Base-by-base conservation (phyloP, 768 basidiomycete species). In the Naematelia aurantialba region DNA sequence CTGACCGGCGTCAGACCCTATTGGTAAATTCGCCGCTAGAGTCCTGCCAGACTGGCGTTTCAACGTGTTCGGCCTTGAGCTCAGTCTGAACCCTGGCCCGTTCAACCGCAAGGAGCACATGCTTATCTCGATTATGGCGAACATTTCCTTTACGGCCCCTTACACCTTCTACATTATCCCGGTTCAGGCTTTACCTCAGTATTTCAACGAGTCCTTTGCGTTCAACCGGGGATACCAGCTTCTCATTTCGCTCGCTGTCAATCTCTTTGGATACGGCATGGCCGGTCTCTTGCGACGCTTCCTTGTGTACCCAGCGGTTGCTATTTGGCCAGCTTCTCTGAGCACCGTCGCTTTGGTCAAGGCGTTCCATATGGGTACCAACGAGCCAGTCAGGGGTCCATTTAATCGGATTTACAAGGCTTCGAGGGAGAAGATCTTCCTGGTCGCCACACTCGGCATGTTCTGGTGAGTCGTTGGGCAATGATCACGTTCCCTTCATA, bases 211-310 rank as follows among this genome's bases (percentile, higher is more conserved):
- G 56, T 47, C 39, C 61, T 81, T 67, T 62, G 79, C 73, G 5
- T 49, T 48, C 48, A 49, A 55, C 30, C 56, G 66, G 44, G 65
- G 66, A 42, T 66, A 61, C 47, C 61, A 67, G 57, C 76, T 88
- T 5, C 81, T 88, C 17, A 82, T 84, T 57, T 77, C 87, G 3
- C 80, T 88, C 25, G 87, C 89, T 24, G 92, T 91, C 1, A 90
- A 97, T 79, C 79, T 94, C 57, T 89, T 89, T 0, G 94, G 93
- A 1, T 93, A 96, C 70, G 90, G 89, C 25, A 81, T 94, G 17
- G 92, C 92, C 1, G 96, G 94, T 3, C 72, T 96, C 22, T 88
- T 88, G 68, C 81, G 91, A 48, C 81, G 89, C 25, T 91, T 94
- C 78, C 80, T 97, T 68, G 91, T 97, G 0, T 92, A 87, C 88